A percentile compares a stretch with the other conserved stretches of the same genome.
Conservation (phyloP, 2,329 filamentous ascomycete genomes). For the Domatiomyces globalis region DNA sequence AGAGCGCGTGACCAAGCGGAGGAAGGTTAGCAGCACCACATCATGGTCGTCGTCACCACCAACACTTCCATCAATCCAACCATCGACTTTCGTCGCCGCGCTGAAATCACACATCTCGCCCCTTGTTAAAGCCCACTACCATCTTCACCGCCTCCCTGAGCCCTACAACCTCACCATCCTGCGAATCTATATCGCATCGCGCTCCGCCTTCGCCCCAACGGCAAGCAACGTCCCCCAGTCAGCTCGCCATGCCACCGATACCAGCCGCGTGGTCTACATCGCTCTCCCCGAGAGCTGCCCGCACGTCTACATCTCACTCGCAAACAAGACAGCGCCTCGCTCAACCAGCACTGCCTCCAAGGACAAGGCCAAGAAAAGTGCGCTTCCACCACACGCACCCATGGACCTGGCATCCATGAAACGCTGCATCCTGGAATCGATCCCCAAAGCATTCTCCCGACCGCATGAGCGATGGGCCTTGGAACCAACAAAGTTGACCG, state of each 20-base stretch:
- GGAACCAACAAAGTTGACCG: constrained; percentile 51
- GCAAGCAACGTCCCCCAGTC: constrained; percentile 22
- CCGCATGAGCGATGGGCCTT: constrained; percentile 59
- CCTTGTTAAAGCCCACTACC: constrained; percentile 71
- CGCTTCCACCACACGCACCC: constrained; percentile 4
- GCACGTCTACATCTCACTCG: constrained; percentile 52
- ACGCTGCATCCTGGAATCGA: constrained; percentile 56
- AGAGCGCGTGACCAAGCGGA: constrained; percentile 16
- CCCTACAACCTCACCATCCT: constrained; percentile 54
- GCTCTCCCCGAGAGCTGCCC: constrained; percentile 72
- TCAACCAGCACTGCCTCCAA: constrained; percentile 16
- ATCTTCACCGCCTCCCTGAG: constrained; percentile 46
- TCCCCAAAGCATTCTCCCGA: constrained; percentile 68
- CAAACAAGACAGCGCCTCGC: constrained; percentile 19
- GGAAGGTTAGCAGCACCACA: constrained; percentile 13
- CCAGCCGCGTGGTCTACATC: constrained; percentile 59
- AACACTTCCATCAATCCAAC: constrained; percentile 38
- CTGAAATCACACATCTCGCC: constrained; percentile 62
- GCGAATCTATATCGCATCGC: constrained; percentile 58
- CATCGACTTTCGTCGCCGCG: constrained; percentile 62
- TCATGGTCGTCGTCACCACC: constrained; percentile 5
- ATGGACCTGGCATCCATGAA: constrained; percentile 18
- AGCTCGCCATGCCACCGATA: constrained; percentile 35
- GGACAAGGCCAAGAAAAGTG: constrained; percentile 2
- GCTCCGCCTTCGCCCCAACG: constrained; percentile 58